These are phyloP conservation scores for Pseudotulostoma volvatum DNA, from an alignment of 495 filamentous ascomycete species.

Conservation along the genomic window DNA sequence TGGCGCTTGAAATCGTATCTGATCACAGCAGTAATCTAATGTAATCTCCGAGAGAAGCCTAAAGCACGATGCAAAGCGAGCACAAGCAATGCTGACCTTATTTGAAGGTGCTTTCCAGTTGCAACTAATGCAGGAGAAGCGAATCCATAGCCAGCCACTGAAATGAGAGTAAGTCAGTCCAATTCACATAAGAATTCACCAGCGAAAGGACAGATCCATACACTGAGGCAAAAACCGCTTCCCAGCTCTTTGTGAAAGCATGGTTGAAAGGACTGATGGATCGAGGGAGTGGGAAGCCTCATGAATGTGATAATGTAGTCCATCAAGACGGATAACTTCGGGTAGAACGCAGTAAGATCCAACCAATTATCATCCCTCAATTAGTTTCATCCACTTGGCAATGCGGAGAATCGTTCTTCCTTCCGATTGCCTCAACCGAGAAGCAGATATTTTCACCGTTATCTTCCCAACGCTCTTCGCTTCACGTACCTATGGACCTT, in stretches of 20 bases:
- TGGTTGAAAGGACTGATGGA: conserved; percentile 18
- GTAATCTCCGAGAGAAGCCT: too few relatives aligned
- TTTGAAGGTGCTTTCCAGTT: conserved; percentile 33
- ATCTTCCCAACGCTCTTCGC: too few relatives aligned
- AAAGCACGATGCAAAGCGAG: too few relatives aligned
- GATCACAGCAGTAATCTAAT: conserved; percentile 1
- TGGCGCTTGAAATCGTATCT: conserved; percentile 1
- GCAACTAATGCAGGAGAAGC: conserved; percentile 33
- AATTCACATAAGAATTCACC: not conserved
- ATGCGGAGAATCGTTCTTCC: conserved; percentile 26
- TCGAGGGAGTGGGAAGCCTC: not conserved
- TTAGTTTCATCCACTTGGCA: conserved; percentile 30
- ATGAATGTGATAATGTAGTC: not conserved
- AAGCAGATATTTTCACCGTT: too few relatives aligned
- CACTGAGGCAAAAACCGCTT: conserved; percentile 53
- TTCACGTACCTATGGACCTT: too few relatives aligned
- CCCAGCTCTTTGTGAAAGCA: conserved; percentile 50
- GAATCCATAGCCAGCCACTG: conserved; percentile 33
- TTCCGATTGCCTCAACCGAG: too few relatives aligned
- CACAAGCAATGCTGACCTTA: conserved; percentile 27
- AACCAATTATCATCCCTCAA: conserved; percentile 23
- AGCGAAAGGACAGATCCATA: conserved; percentile 20
- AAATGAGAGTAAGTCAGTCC: conserved; percentile 7
- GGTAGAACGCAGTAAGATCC: not conserved
- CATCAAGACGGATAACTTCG: not conserved